Percentiles rank a stretch among this genome's conserved stretches.
These are phyloP conservation scores for Gardenia jasminoides DNA, from an alignment of 257 asterid species.

Conservation along the genomic window DNA sequence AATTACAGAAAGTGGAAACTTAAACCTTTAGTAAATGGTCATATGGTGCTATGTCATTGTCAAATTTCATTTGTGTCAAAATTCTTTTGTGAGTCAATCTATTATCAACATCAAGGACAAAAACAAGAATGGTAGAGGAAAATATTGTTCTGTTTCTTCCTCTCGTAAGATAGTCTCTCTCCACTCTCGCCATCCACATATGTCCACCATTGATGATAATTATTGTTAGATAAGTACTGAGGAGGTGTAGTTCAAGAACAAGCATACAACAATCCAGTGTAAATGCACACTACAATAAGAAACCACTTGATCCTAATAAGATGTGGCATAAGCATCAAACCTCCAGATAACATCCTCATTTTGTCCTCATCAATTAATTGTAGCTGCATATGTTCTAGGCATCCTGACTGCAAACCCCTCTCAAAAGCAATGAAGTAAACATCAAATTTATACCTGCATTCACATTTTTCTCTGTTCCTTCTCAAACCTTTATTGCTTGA, in stretches of 20 bases:
- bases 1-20: background rate
- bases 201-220: background rate
- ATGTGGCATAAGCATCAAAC: background rate
- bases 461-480: background rate
- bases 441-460: background rate
- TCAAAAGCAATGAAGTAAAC: background rate
- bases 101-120: background rate
- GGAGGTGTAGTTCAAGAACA: background rate
- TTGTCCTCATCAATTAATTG: background rate
- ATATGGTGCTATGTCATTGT: background rate
- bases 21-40: background rate
- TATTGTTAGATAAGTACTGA: background rate
- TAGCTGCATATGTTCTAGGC: background rate
- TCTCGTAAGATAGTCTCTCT: background rate
- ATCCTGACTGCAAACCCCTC: background rate
- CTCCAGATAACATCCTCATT: background rate
- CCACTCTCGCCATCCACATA: background rate
- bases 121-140: background rate
- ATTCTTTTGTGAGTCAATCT: background rate
- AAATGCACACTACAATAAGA: background rate
- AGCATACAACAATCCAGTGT: background rate
- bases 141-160: background rate
- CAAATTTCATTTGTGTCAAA: background rate
- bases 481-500: background rate
- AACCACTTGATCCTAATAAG: background rate